Evolutionary conservation across 2,329 filamentous ascomycete genomes (phyloP), one percentile per base, ranked within the genome.

Genomic region (Cercospora sp.): DNA sequence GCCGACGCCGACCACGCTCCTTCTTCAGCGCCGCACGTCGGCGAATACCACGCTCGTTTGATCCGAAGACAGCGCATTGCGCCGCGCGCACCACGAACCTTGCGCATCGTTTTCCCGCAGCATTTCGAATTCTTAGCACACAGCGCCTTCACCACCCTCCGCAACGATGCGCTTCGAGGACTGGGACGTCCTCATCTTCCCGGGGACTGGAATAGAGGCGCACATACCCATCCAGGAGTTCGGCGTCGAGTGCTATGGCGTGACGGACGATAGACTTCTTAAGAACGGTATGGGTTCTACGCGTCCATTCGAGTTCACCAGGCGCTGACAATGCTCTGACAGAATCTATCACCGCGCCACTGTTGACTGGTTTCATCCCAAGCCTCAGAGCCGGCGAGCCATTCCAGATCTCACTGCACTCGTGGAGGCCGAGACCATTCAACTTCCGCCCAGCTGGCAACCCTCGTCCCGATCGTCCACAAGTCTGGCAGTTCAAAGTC

Each of bases 101-200:
- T 61, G 61, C 57, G 48, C 48, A 59, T 53, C 42, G 26, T 28
- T 10, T 16, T 10, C n/a, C 45, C 20, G 36, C 45, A 28, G 28
- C 23, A 59, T 23, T 62, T 48, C 45, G 23, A 60, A 63, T 68
- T 64, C 55, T 59, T 70, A 53, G 59, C 28, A 63, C 36, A 51
- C 53, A 55, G 60, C 65, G 62, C 48, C 40, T 58, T 13, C 63
- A 48, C 45, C 48, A 62, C 40, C 5, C 45, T 57, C 58, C 59
- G 72, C 74, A 70, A 58, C 1, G 45, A 96, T 97, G 93, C 89
- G 92, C 68, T 96, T 91, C 84, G 87, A 92, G 73, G 89, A 92
- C 75, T 96, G 92, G 93, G 93, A 97, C 75, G 86, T 95, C 65
- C 87, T 96, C 53, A 83, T 96, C 69, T 96, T 96, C 77, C 90